phyloP scores from a whole-genome alignment of 2,329 filamentous ascomycete genomes.

The Zymoseptoria brevis region DNA sequence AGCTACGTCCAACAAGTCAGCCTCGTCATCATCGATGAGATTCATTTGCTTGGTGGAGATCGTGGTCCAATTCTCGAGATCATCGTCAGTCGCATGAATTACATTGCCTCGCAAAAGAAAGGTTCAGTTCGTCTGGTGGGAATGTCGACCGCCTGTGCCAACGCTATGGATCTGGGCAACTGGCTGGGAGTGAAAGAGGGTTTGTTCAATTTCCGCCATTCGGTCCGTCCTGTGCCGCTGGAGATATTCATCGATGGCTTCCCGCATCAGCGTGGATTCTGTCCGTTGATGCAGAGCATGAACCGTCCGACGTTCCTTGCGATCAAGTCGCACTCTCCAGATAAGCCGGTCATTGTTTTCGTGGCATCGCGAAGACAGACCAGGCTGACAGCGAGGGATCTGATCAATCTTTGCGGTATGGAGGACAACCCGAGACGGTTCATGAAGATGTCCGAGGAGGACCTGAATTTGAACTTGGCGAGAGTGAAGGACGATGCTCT shows the following conservation, averaged over 20 bases:
- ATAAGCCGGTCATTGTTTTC: constrained; percentile 97
- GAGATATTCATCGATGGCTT: constrained; percentile 98
- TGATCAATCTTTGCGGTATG: constrained; percentile 97
- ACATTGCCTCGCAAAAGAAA: constrained; percentile 90
- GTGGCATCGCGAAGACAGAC: constrained; percentile 94
- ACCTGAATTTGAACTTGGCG: constrained; percentile 77
- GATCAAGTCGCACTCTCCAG: constrained; percentile 91
- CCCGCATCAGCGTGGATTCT: constrained; percentile 89
- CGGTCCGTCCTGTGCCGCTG: constrained; percentile 87
- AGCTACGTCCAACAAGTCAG: constrained; percentile 92
- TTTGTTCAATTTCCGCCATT: constrained; percentile 95
- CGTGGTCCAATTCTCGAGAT: constrained; percentile 97
- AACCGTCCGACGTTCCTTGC: constrained; percentile 93
- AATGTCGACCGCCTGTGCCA: constrained; percentile 99
- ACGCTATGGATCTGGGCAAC: constrained; percentile 85
- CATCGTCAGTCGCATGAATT: constrained; percentile 91
- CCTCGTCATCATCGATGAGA: constrained; percentile 96
- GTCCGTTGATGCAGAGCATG: constrained; percentile 98
- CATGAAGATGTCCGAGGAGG: constrained; percentile 88
- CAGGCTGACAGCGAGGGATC: constrained; percentile 83
- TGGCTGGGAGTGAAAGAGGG: constrained; percentile 96
- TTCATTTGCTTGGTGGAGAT: constrained; percentile 92
- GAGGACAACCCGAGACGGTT: constrained; percentile 95
- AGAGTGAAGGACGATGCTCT: constrained; percentile 89
- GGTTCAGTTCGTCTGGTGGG: constrained; percentile 81